These are phyloP conservation scores for Pestalotiopsis sp. DNA, from an alignment of 2,329 filamentous ascomycete genomes.

Conservation along the genomic window DNA sequence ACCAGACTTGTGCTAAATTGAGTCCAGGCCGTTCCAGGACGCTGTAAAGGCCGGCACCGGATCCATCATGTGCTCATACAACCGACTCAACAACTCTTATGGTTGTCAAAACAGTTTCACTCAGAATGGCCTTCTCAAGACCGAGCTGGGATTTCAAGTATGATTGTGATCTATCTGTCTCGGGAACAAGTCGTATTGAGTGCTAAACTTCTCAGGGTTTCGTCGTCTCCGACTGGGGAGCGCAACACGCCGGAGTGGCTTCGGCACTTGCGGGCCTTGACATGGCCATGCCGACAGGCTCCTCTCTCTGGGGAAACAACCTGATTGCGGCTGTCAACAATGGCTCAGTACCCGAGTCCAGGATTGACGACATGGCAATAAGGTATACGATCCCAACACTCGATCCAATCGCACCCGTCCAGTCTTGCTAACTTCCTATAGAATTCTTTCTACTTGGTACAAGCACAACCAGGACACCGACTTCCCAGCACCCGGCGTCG, in stretches of 20 bases:
- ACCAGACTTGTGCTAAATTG: background rate
- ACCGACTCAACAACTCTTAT: constrained; percentile 71
- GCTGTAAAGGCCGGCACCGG: constrained; percentile 59
- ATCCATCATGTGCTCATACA: constrained; percentile 64
- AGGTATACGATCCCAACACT: constrained; percentile 18
- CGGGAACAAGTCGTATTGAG: background rate
- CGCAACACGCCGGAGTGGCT: constrained; percentile 64
- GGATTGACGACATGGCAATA: constrained; percentile 63
- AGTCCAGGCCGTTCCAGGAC: background rate
- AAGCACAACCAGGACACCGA: constrained; percentile 50
- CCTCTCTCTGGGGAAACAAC: constrained; percentile 48
- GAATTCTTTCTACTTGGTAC: constrained; percentile 55
- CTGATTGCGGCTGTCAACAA: constrained; percentile 59
- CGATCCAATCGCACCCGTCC: background rate
- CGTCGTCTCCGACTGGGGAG: constrained; percentile 67
- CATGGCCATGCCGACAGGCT: constrained; percentile 64
- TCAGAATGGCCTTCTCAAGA: constrained; percentile 67
- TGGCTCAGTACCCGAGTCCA: constrained; percentile 54
- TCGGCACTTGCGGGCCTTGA: constrained; percentile 67
- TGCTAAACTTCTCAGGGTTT: constrained; percentile 45
- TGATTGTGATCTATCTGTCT: constrained; percentile 16
- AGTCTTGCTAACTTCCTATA: constrained; percentile 13
- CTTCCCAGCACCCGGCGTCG: constrained; percentile 45
- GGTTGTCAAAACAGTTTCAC: constrained; percentile 69
- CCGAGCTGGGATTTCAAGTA: constrained; percentile 56